Conservation (phyloP, 805 yeast genomes). For the Ogataea glucozyma region DNA sequence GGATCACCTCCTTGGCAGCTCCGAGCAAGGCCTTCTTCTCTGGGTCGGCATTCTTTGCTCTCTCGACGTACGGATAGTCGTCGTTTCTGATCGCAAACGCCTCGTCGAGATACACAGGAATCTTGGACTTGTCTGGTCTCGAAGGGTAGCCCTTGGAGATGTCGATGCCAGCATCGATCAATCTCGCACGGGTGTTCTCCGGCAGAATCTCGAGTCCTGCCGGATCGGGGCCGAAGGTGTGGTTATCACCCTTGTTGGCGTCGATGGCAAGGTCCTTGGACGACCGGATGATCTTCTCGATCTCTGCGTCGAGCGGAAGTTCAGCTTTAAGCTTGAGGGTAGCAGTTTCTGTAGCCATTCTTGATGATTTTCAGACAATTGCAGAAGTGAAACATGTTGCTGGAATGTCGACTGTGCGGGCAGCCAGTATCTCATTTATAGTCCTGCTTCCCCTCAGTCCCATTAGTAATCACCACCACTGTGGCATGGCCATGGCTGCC, state of each 20-base stretch:
- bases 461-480: no score
- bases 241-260: constrained; percentile 12
- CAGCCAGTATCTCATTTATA: no score
- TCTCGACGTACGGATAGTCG: constrained; percentile 37
- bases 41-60: constrained; percentile 41
- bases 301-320: constrained; percentile 24
- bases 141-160: constrained; percentile 42
- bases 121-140: constrained; percentile 35
- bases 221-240: constrained; percentile 23
- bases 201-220: constrained; percentile 33
- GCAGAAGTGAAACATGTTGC: no score
- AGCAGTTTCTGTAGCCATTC: constrained; percentile 14
- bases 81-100: constrained; percentile 40
- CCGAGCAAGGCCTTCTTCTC: constrained; percentile 44
- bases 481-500: background rate
- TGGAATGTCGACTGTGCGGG: no score
- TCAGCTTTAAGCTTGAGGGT: constrained; percentile 17
- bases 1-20: constrained; percentile 42
- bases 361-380: background rate
- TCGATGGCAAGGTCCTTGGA: constrained; percentile 18
- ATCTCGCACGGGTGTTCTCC: constrained; percentile 33
- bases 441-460: no score
- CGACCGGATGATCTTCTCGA: constrained; percentile 24
- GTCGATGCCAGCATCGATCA: constrained; percentile 39
- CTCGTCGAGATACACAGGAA: constrained; percentile 43